Percentiles rank a stretch among this genome's conserved stretches.
Evolutionary conservation across 1,284 basidiomycete genomes (phyloP).

Genomic region (Cryptococcus floricola): DNA sequence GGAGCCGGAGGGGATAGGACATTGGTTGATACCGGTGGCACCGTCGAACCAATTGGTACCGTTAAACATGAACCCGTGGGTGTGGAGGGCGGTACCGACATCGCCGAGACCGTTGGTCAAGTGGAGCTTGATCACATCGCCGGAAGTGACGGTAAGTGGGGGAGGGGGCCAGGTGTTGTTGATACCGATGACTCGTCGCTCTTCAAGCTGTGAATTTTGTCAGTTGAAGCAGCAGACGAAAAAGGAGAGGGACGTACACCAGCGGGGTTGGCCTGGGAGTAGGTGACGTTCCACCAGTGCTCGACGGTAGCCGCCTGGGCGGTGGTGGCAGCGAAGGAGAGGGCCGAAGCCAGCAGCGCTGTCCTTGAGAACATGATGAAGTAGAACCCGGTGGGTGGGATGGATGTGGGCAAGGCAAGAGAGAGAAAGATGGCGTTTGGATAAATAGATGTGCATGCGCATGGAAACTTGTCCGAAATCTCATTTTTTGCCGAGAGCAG

Average conservation of each 20-base stretch:
- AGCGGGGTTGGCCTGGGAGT: constrained; percentile 43
- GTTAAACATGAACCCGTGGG: constrained; percentile 94
- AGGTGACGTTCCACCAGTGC: constrained; percentile 48
- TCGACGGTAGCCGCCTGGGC: constrained; percentile 38
- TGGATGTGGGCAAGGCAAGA: not conserved
- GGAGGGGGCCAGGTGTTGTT: constrained; percentile 88
- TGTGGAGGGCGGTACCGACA: constrained; percentile 58
- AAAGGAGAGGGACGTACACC: constrained; percentile 35
- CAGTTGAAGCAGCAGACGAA: not conserved
- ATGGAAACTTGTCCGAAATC: too few relatives aligned
- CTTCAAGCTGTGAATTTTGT: constrained; percentile 20
- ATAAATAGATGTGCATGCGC: not conserved
- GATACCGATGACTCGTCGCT: constrained; percentile 72
- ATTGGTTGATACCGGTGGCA: constrained; percentile 75
- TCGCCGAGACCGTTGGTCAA: constrained; percentile 64
- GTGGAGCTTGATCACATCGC: constrained; percentile 70
- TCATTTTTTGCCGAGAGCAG: not conserved
- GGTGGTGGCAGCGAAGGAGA: constrained; percentile 14
- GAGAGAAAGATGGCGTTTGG: not conserved
- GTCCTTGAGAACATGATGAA: constrained; percentile 1
- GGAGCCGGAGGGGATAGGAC: constrained; percentile 74
- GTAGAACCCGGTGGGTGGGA: not conserved
- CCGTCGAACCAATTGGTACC: constrained; percentile 82
- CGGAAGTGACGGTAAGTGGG: constrained; percentile 63
- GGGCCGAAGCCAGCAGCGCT: constrained; percentile 12